A percentile compares a stretch with the other conserved stretches of the same genome.
Conservation (phyloP, 225 moss, liverwort and hornwort genomes). For the Polytrichum commune region DNA sequence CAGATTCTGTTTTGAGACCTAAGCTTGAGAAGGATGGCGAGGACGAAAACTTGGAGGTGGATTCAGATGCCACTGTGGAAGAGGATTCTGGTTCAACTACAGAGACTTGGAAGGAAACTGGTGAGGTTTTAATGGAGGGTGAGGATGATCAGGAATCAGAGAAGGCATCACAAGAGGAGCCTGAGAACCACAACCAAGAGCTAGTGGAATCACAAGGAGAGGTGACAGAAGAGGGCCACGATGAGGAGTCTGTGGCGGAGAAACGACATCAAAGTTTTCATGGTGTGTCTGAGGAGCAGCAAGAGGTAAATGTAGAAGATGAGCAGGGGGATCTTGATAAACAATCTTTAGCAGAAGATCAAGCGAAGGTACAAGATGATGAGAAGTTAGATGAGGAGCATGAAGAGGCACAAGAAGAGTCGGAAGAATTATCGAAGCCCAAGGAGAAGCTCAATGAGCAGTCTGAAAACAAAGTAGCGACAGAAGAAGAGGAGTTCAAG, state of each 20-base stretch:
- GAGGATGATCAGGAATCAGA: constrained; percentile 8
- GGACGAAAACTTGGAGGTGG: constrained; percentile 12
- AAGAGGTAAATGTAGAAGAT: background rate
- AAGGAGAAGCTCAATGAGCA: background rate
- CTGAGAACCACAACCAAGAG: constrained; percentile 10
- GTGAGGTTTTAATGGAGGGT: constrained; percentile 7
- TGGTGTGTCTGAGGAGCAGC: background rate
- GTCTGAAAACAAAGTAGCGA: background rate
- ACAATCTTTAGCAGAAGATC: constrained; percentile 10
- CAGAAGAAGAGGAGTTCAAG: background rate
- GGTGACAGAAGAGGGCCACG: constrained; percentile 3
- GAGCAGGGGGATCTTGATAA: constrained; percentile 1
- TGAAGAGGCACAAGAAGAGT: constrained; percentile 9
- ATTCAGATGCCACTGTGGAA: constrained; percentile 10
- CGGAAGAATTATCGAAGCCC: background rate
- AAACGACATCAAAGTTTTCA: background rate
- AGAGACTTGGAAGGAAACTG: constrained; percentile 14
- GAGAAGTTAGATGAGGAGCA: background rate
- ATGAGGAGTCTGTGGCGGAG: constrained; percentile 14
- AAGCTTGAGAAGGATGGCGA: constrained; percentile 16
- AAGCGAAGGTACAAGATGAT: constrained; percentile 6
- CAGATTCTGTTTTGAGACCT: constrained; percentile 22
- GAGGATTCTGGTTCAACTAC: background rate
- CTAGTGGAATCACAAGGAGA: background rate
- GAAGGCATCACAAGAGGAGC: constrained; percentile 8